Percentiles rank a stretch among this genome's conserved stretches.
phyloP scores from a whole-genome alignment of 139 green algal species.

The Prasinococcaceae sp. region DNA sequence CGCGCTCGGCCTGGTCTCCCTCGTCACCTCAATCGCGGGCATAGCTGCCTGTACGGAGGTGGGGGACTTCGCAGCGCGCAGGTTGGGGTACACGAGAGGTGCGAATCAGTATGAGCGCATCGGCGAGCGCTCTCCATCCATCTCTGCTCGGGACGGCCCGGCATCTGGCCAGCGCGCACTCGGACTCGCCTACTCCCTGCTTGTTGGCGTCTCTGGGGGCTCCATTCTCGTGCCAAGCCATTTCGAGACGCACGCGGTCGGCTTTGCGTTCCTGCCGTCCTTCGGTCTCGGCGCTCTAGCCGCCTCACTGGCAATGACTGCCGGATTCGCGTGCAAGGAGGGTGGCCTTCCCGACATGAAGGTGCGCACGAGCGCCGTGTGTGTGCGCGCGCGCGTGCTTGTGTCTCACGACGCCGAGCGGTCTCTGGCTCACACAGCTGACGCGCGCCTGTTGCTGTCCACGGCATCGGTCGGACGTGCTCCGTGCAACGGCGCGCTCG shows the following conservation, averaged over 20 bases:
- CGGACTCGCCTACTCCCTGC: constrained; percentile 5
- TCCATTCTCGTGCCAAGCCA: constrained; percentile 25
- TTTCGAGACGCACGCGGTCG: constrained; percentile 9
- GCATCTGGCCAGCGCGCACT: constrained; percentile 1
- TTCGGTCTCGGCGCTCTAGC: constrained; percentile 25
- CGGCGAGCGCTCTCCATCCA: too few relatives aligned
- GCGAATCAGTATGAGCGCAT: too few relatives aligned
- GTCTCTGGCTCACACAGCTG: too few relatives aligned
- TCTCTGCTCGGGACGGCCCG: too few relatives aligned
- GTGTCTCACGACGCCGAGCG: too few relatives aligned
- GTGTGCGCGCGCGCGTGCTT: too few relatives aligned
- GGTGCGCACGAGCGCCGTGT: not conserved
- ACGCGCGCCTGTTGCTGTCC: too few relatives aligned
- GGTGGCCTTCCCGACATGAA: not conserved
- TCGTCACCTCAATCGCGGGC: too few relatives aligned
- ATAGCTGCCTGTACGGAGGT: too few relatives aligned
- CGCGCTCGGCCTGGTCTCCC: too few relatives aligned
- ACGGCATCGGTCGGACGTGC: not conserved
- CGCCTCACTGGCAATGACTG: constrained; percentile 12
- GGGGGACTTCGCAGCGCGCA: too few relatives aligned
- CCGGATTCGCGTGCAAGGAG: not conserved
- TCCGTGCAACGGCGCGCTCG: not conserved
- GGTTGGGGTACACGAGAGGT: too few relatives aligned
- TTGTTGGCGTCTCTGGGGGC: constrained; percentile 15
- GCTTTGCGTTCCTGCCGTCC: constrained; percentile 24